Base-by-base conservation (phyloP, 192 early-diverging fungal genomes). In the Kappamyces sp. region DNA sequence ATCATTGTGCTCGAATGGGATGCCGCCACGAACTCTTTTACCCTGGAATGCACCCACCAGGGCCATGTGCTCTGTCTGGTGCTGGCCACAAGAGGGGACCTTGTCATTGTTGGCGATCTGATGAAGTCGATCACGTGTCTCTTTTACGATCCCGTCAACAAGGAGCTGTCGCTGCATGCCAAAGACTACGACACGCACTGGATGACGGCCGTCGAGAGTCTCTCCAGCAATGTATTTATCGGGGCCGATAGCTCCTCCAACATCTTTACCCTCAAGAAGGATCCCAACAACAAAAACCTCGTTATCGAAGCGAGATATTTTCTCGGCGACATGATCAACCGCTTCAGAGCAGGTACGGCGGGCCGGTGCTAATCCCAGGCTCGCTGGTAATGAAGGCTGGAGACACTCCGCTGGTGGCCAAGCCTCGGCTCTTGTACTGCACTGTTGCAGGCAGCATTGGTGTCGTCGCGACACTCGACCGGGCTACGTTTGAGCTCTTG, bases 391-490 rank as follows among this genome's bases (percentile, higher is more conserved):
- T 87, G 82, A 74, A 82, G 13, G 66, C 87, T 5, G 70, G 80
- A 1, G 87, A 88, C 5, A 46, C 51, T 55, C 72, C 5, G 80
- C 85, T 53, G 74, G 73, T 74, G 2, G 78, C 73, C 12, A 70
- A 70, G 9, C 65, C 65, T 0, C 47, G 52, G 12, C 69, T 94
- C 44, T 44, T 95, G 6, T 96, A 71, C 62, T 87, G 77, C 46
- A 93, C 93, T 10, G 75, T 88, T 7, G 82, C 80, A 32, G 95
- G 95, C 8, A 76, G 75, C 0, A 74, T 98, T 44, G 93, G 95
- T 23, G 76, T 89, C 1, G 65, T 96, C 15, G 78, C 87, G 0
- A 76, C 79, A 3, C 65, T 96, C 1, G 78, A 83, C 23, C 65
- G 78, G 54, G 79, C 72, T 37, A 70, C 65, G 58, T 81, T 82